A percentile compares a stretch with the other conserved stretches of the same genome.
Evolutionary conservation across 1,284 basidiomycete genomes (phyloP).

Genomic region (Puccinia novopanici): DNA sequence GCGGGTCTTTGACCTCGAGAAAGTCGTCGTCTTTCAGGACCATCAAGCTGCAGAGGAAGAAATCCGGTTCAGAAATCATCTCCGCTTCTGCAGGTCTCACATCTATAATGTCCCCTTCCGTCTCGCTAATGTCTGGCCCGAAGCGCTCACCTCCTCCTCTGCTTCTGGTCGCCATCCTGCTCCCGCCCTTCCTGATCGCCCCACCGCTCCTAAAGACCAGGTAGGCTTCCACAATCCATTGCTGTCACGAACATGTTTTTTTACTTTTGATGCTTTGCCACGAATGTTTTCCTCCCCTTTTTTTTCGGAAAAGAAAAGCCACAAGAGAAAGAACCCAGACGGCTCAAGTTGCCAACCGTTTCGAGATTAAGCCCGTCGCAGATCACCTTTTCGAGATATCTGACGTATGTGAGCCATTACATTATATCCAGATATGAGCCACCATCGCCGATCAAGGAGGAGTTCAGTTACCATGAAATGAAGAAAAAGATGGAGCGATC

Average conservation of each 20-base stretch:
- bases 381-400: conserved; percentile 24
- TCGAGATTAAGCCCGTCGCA: conserved; percentile 8
- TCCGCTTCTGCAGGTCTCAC: neutral
- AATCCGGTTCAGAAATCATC: conserved; percentile 27
- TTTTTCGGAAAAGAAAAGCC: neutral
- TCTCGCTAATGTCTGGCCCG: conserved; percentile 25
- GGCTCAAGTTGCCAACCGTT: conserved; percentile 7
- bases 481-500: conserved; percentile 7
- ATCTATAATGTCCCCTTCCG: conserved; percentile 33
- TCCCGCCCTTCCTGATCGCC: neutral
- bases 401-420: conserved; percentile 32
- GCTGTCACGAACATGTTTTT: neutral
- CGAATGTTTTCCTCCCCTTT: neutral
- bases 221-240: neutral
- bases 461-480: neutral
- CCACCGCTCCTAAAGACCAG: neutral
- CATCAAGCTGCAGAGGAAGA: conserved; percentile 1
- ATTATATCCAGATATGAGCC: conserved; percentile 1
- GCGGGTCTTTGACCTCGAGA: conserved; percentile 26
- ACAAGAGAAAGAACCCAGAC: conserved; percentile 10
- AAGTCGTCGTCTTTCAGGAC: neutral
- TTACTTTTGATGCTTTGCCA: neutral
- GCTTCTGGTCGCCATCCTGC: neutral
- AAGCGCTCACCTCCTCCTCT: neutral
- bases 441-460: neutral